These are phyloP conservation scores for Cladophialophora bantiana DNA, from an alignment of 2,329 filamentous ascomycete genomes.

Conservation along the genomic window DNA sequence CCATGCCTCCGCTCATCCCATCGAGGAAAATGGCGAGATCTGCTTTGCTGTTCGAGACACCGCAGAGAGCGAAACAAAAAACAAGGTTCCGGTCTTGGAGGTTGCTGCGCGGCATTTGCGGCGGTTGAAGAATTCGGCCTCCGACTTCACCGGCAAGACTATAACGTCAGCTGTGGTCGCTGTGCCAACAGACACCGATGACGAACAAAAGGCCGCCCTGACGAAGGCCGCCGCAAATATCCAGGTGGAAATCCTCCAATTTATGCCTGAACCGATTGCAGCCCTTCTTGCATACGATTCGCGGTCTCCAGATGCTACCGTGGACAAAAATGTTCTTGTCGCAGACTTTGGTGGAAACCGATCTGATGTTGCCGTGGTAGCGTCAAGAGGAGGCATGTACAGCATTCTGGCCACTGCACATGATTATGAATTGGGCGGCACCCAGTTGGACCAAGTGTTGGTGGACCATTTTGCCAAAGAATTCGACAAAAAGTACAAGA, in stretches of 20 bases:
- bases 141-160: conserved; percentile 89
- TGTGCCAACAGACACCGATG: conserved; percentile 89
- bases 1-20: conserved; percentile 90
- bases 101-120: conserved; percentile 83
- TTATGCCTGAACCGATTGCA: conserved; percentile 89
- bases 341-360: conserved; percentile 92
- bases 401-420: conserved; percentile 91
- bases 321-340: conserved; percentile 90
- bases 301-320: conserved; percentile 72
- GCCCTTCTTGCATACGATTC: conserved; percentile 92
- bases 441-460: conserved; percentile 84
- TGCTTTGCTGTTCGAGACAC: conserved; percentile 82
- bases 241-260: conserved; percentile 86
- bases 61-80: conserved; percentile 68
- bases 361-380: conserved; percentile 88
- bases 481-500: conserved; percentile 95
- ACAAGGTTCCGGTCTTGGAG: conserved; percentile 78
- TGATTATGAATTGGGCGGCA: conserved; percentile 92
- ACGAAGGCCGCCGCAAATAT: conserved; percentile 78
- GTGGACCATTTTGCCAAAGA: conserved; percentile 98
- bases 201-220: conserved; percentile 84
- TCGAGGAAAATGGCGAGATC: conserved; percentile 73
- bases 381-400: conserved; percentile 94
- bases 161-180: conserved; percentile 96
- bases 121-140: conserved; percentile 80